phyloP scores from a whole-genome alignment of 495 filamentous ascomycete genomes.

The Parathielavia appendiculata region DNA sequence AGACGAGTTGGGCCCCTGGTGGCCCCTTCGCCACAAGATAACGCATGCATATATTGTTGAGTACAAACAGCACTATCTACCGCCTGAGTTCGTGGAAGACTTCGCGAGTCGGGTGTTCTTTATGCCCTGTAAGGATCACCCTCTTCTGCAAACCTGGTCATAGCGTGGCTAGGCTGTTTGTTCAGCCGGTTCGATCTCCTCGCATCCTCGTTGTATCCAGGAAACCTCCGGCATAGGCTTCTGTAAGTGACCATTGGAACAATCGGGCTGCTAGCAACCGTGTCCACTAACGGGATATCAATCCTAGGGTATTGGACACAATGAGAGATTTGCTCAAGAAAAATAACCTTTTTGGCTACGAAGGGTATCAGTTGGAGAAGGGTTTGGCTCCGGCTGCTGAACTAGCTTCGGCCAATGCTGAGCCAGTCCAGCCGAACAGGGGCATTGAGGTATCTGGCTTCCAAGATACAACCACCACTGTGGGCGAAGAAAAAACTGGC shows the following conservation, averaged over 20 bases:
- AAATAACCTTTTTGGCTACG: constrained; percentile 7
- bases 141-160: too few species aligned
- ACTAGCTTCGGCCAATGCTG: too few species aligned
- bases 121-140: background rate
- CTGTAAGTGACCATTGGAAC: background rate
- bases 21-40: background rate
- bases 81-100: background rate
- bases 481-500: too few species aligned
- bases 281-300: too few species aligned
- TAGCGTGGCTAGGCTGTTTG: background rate
- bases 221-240: background rate
- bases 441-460: too few species aligned
- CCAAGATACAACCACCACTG: too few species aligned
- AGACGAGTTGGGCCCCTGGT: constrained; percentile 15
- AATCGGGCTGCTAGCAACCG: too few species aligned
- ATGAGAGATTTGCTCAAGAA: constrained; percentile 3
- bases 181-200: constrained; percentile 10
- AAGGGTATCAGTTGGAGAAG: constrained; percentile 7
- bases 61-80: background rate
- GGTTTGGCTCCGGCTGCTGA: too few species aligned
- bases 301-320: background rate
- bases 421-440: too few species aligned
- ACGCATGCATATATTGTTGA: background rate
- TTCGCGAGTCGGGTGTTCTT: background rate
- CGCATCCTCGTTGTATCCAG: constrained; percentile 7